Base-by-base conservation (phyloP, 2,329 filamentous ascomycete genomes). In the Penicillium sp. region DNA sequence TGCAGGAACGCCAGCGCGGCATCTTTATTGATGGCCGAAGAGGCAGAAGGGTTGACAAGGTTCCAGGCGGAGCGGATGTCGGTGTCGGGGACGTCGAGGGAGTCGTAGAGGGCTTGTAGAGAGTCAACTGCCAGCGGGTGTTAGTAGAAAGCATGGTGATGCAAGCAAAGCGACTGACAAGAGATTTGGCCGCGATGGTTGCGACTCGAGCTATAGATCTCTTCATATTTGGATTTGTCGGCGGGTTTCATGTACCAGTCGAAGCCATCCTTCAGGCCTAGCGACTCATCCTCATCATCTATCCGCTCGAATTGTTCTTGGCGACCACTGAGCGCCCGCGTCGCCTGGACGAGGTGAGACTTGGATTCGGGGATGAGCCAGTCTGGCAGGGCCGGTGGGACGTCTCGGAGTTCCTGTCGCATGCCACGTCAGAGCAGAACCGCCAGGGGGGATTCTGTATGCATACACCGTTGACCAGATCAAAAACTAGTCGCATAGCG, bases 161-260 rank as follows among this genome's bases (percentile, higher is more conserved):
- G 6, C 10, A n/a, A n/a, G 25, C 6, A 27, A 14, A 18, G 15
- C 18, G 27, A 68, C 82, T 57, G 61, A 87, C 84, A 89, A 41
- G 81, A 73, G 53, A 89, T 76, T 57, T 94, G 86, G 48, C 92
- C 92, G 35, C 89, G 82, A 62, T 82, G 79, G 64, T 94, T 85
- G 44, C 88, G 79, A 68, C 88, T 93, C 56, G 93, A 88, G 48
- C 84, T 84, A 68, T 96, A 98, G 66, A 98, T 98, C 55, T 90
- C 86, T 66, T 95, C 88, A 69, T 98, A 98, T 67, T 95, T 96
- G 48, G 79, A 62, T 68, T 93, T 93, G 68, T 98, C 89, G 18
- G 73, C 67, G 0, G 92, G 92, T 43, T 80, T 88, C 87, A 98
- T 98, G 70, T 98, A 98, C 92, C 92, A 98, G 64, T 98, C 92